Evolutionary conservation across 75 land plant genomes (phyloP), one percentile per base, ranked within the genome.

Genomic region (Selaginella tamariscina): DNA sequence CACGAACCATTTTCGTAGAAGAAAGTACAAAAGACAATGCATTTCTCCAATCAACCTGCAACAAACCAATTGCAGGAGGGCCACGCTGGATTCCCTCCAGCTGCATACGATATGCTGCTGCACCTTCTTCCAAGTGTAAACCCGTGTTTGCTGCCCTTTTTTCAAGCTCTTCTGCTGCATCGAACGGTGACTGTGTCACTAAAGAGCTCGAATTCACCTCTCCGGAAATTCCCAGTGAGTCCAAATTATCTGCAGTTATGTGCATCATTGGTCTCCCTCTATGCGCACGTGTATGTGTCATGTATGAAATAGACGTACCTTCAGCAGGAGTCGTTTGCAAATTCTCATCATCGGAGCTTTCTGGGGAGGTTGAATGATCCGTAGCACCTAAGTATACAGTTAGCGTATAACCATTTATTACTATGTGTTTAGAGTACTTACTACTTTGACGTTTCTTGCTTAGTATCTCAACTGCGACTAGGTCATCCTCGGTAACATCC

Each of bases 31-130:
- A 74, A 20, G 92, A 79, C 56, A 95, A 72, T 15, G 80, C 66
- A 57, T 80, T 81, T 30, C 72, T 66, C 1, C 77, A 70, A 33
- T 82, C 81, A 32, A 87, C 71, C 70, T 91, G 89, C 74, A 91
- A 72, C 77, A 85, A 86, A 20, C 99, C 99, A 62, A 95, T 77
- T 31, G 83, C 84, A 31, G 85, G 91, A 15, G 97, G 86, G 0
- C 85, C 96, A 59, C 85, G 79, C 32, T 84, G 74, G 24, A 91
- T 83, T 33, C 99, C 99, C 66, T 87, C 88, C 54, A 95, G 83
- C 67, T 83, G 81, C 99, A 95, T 95, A 2, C 96, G 99, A 56
- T 87, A 96, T 18, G 99, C 85, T 65, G 85, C 87, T 1, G 83
- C 96, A 22, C 99, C 96, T 64, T 82, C 99, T 65, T 90, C 89